Conservation (phyloP, 179 eudicot genomes). For the Silene vulgaris region DNA sequence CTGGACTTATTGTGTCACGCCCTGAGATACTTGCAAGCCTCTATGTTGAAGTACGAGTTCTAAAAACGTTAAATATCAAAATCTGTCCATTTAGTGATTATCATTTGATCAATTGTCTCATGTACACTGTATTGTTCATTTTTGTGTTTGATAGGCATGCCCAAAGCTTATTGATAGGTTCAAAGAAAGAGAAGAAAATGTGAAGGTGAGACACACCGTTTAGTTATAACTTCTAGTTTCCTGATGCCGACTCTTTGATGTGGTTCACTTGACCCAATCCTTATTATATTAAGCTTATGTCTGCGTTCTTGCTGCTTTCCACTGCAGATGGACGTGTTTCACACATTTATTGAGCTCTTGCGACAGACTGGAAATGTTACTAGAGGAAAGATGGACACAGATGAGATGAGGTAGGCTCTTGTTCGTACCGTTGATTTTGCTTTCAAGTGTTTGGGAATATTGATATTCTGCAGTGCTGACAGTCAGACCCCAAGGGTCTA, state of each 20-base stretch:
- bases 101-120: neutral
- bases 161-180: conserved; percentile 98
- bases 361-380: conserved; percentile 93
- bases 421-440: neutral
- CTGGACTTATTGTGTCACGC: conserved; percentile 87
- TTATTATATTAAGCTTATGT: neutral
- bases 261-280: neutral
- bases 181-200: conserved; percentile 98
- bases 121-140: conserved; percentile 8
- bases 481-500: neutral
- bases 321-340: conserved; percentile 90
- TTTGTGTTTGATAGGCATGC: conserved; percentile 62
- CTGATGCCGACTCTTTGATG: neutral
- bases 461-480: neutral
- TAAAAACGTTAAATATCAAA: neutral
- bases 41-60: conserved; percentile 62
- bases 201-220: conserved; percentile 52
- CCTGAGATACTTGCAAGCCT: conserved; percentile 93
- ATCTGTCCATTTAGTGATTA: neutral
- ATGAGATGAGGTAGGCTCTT: conserved; percentile 62
- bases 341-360: conserved; percentile 88
- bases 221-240: neutral
- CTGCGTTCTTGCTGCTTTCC: conserved; percentile 1
- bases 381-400: conserved; percentile 72
- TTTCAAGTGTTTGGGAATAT: neutral